Evolutionary conservation across 257 asterid genomes (phyloP).

Genomic region (Gentiana macrophylla): DNA sequence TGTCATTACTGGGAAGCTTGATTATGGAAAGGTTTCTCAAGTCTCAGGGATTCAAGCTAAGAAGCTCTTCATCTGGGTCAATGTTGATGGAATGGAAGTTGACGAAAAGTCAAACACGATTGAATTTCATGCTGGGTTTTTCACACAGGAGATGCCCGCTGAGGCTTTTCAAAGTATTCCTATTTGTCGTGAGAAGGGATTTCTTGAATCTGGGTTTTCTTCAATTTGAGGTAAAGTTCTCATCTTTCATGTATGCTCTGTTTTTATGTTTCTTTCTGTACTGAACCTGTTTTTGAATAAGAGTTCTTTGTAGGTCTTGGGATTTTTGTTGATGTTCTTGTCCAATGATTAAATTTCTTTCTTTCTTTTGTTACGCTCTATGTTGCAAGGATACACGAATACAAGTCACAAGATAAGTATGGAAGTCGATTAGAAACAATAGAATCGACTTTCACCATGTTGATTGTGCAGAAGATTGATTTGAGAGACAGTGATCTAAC

Average conservation of each 20-base stretch:
- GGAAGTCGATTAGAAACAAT: no score
- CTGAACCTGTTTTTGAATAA: no score
- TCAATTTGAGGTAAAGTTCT: slow-evolving; percentile 37
- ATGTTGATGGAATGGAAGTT: slow-evolving; percentile 52
- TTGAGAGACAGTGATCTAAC: no score
- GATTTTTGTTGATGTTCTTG: no score
- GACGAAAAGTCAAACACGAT: slow-evolving; percentile 26
- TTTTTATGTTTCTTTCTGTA: neutral
- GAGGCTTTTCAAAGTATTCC: slow-evolving; percentile 35
- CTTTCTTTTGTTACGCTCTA: no score
- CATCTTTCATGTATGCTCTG: neutral
- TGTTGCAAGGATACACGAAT: no score
- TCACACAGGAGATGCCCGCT: slow-evolving; percentile 44
- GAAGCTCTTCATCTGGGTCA: slow-evolving; percentile 52
- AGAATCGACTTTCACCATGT: no score
- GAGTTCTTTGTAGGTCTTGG: neutral
- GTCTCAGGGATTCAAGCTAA: slow-evolving; percentile 71
- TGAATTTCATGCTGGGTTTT: slow-evolving; percentile 51
- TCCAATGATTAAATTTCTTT: no score
- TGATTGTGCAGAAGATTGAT: no score
- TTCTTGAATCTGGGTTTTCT: slow-evolving; percentile 14
- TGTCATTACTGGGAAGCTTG: slow-evolving; percentile 45
- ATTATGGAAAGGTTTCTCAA: slow-evolving; percentile 37
- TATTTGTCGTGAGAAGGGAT: slow-evolving; percentile 31
- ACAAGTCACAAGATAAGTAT: no score